These are phyloP conservation scores for Acanthamoeba quina DNA, from an alignment of 208 protist species.

Conservation along the genomic window DNA sequence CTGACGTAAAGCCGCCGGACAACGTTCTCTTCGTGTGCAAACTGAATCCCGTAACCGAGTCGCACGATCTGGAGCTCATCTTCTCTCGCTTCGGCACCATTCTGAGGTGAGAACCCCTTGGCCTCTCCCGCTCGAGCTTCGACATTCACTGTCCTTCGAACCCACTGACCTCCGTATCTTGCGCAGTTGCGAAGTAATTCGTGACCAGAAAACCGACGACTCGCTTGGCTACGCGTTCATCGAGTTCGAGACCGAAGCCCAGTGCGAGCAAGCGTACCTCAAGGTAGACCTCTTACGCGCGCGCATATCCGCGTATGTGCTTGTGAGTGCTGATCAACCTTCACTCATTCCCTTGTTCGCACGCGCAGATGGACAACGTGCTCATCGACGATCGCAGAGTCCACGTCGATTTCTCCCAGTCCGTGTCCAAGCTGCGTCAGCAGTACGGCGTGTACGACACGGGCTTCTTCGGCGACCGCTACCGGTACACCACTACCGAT, in stretches of 20 bases:
- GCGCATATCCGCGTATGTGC: slow-evolving; percentile 57
- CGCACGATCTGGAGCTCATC: slow-evolving; percentile 96
- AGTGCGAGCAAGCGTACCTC: slow-evolving; percentile 81
- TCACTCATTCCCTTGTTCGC: too few relatives aligned
- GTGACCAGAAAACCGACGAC: slow-evolving; percentile 89
- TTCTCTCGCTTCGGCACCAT: slow-evolving; percentile 97
- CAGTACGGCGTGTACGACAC: slow-evolving; percentile 33
- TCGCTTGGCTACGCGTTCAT: slow-evolving; percentile 98
- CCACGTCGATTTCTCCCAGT: slow-evolving; percentile 98
- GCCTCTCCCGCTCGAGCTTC: background rate
- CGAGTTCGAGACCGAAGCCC: slow-evolving; percentile 95
- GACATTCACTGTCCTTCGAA: slow-evolving; percentile 11
- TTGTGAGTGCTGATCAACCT: too few relatives aligned
- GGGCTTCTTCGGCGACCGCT: slow-evolving; percentile 58
- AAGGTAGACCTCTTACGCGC: slow-evolving; percentile 16
- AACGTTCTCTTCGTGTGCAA: slow-evolving; percentile 99
- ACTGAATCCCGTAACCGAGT: slow-evolving; percentile 97
- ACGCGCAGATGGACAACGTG: slow-evolving; percentile 95
- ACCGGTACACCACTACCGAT: slow-evolving; percentile 7
- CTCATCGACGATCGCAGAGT: slow-evolving; percentile 98
- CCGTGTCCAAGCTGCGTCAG: slow-evolving; percentile 92
- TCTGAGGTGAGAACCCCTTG: slow-evolving; percentile 79
- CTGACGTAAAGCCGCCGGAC: slow-evolving; percentile 96
- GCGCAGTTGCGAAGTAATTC: slow-evolving; percentile 87
- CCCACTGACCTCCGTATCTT: background rate